Base-by-base conservation (phyloP, 2,329 filamentous ascomycete species). In the Aureobasidium lini region DNA sequence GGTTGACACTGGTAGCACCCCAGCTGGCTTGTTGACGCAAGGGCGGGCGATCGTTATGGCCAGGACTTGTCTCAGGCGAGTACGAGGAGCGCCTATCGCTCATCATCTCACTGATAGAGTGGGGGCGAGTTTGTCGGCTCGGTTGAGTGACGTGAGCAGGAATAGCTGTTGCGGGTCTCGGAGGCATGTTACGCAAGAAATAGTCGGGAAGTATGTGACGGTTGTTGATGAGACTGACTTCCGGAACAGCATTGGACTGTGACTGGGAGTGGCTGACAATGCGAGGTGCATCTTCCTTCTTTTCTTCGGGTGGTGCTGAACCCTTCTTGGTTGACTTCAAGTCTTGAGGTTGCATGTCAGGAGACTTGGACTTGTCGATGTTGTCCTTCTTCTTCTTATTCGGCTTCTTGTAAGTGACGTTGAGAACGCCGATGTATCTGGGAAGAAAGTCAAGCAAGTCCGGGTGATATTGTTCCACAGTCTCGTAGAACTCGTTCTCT, bases 401-500 rank as follows among this genome's bases (percentile, higher is more conserved):
- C 59, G 90, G 89, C 71, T 95, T 96, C 53, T 91, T 90, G 71
- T 95, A 96, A 0, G 91, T 96, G 18, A 96, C 93, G 72, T 96
- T 97, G 53, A 99, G 77, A 43, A 99, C 94, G 63, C 94, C 94
- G 67, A 99, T 97, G 68, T 99, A 97, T 73, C 92, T 90, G 64
- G 94, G 94, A 64, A 99, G 80, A 71, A 97, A 99, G 43, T 88
- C 85, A 61, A 99, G 77, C 68, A 99, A 81, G 70, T 96, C 88
- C 64, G 91, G 89, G 73, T 99, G 93, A 65, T 90, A 85, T 68
- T 84, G 85, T 77, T 99, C 94, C 67, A 97, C 90, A 58, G 87
- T 94, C 75, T 99, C 94, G 73, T 99, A 99, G 71, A 99, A 99
- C 75, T 96, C 90, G 73, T 99, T 99, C 71, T 99, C 94, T 68